Percentiles rank a stretch among this genome's conserved stretches.
phyloP scores from a whole-genome alignment of 192 early-diverging fungal genomes.

The Phlyctochytrium arcticum region DNA sequence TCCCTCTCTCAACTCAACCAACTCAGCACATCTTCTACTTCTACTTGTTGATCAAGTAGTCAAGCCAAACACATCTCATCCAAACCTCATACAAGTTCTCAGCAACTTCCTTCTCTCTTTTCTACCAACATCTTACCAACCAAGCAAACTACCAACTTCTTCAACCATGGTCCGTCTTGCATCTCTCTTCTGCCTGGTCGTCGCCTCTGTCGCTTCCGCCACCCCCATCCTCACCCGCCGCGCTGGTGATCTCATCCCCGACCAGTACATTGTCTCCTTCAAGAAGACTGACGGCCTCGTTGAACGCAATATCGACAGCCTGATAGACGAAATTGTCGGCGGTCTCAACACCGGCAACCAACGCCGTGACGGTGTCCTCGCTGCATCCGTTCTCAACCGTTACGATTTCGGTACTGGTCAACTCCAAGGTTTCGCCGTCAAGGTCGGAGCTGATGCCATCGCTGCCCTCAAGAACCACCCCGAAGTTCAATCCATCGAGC shows the following conservation, averaged over 20 bases:
- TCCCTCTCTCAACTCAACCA: no score
- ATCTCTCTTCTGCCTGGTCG: background rate
- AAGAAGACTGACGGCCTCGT: background rate
- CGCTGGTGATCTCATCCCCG: constrained; percentile 3
- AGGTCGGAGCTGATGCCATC: background rate
- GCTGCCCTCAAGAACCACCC: constrained; percentile 11
- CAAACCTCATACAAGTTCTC: no score
- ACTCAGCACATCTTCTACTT: no score
- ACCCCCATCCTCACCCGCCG: constrained; percentile 3
- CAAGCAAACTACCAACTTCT: no score
- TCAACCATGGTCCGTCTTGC: background rate
- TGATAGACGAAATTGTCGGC: background rate
- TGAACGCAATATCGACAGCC: background rate
- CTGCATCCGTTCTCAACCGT: background rate
- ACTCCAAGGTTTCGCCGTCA: constrained; percentile 18
- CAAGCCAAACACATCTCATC: no score
- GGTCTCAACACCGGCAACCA: background rate
- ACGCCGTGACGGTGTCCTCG: background rate
- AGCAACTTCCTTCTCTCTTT: no score
- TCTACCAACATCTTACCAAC: no score
- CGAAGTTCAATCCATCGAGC: constrained; percentile 37
- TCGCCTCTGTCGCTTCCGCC: constrained; percentile 7
- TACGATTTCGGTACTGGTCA: constrained; percentile 12
- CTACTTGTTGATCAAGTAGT: no score
- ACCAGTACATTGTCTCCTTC: constrained; percentile 18